Conservation (phyloP, 805 yeast species). For the Ogataea populi-albae region DNA sequence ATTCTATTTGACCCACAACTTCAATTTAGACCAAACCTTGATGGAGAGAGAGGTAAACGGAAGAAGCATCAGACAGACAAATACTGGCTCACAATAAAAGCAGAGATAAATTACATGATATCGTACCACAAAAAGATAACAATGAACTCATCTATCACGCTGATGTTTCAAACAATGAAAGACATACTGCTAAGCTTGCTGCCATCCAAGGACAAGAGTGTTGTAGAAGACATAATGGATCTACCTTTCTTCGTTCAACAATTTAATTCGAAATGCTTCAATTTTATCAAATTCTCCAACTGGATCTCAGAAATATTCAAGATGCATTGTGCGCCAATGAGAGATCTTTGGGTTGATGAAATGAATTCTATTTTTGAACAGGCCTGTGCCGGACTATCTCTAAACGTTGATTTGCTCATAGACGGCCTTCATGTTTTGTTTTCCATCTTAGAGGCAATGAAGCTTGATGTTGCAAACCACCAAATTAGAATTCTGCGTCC, state of each 20-base stretch:
- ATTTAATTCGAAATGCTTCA: constrained; percentile 64
- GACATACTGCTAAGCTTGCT: constrained; percentile 72
- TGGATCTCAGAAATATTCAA: constrained; percentile 80
- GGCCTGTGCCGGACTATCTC: constrained; percentile 31
- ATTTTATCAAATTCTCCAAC: constrained; percentile 63
- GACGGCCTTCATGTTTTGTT: constrained; percentile 77
- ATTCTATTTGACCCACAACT: constrained; percentile 87
- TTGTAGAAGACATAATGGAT: constrained; percentile 72
- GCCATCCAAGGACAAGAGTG: constrained; percentile 69
- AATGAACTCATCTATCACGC: constrained; percentile 44
- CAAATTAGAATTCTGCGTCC: constrained; percentile 86
- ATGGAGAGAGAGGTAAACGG: constrained; percentile 83
- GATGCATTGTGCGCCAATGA: constrained; percentile 93
- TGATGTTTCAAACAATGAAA: constrained; percentile 71
- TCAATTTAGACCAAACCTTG: constrained; percentile 87
- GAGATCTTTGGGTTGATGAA: constrained; percentile 84
- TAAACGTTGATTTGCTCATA: constrained; percentile 46
- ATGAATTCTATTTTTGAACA: constrained; percentile 61
- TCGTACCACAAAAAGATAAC: constrained; percentile 13
- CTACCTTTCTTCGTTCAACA: constrained; percentile 75
- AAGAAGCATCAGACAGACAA: constrained; percentile 73
- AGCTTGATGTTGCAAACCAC: constrained; percentile 91
- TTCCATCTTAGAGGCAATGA: constrained; percentile 89
- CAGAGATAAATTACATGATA: constrained; percentile 52
- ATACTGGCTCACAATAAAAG: constrained; percentile 77